Evolutionary conservation across 1,284 basidiomycete species (phyloP).

Genomic region (Ceratobasidium sp.): DNA sequence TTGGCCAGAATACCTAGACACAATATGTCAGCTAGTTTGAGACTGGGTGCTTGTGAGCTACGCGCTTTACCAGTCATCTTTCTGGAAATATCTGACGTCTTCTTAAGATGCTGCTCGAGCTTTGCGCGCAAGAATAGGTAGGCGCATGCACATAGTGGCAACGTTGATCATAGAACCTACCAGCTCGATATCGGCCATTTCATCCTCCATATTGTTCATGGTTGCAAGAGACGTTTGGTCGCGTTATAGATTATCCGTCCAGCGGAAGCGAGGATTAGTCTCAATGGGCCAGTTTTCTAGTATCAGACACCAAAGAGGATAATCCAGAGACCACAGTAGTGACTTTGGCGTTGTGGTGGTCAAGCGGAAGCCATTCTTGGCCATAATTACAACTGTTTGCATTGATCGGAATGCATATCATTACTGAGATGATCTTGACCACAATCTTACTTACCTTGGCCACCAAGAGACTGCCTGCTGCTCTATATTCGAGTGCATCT

Average conservation of each 20-base stretch:
- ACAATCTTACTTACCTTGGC: not conserved
- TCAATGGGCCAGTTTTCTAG: not conserved
- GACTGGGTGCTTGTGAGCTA: not conserved
- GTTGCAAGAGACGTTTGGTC: not conserved
- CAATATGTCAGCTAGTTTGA: not conserved
- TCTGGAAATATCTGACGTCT: conserved; percentile 80
- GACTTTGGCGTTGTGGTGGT: not conserved
- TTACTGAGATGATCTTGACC: conserved; percentile 11
- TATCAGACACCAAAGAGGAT: not conserved
- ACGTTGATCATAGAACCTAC: conserved; percentile 51
- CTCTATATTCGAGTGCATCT: no score
- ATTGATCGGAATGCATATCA: conserved; percentile 11
- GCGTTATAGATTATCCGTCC: not conserved
- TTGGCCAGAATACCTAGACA: conserved; percentile 73
- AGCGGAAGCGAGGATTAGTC: not conserved
- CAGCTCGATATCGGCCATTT: conserved; percentile 77
- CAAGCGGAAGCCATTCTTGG: not conserved
- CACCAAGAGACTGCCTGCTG: not conserved
- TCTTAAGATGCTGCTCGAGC: conserved; percentile 85
- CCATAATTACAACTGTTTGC: conserved; percentile 7
- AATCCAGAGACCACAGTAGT: not conserved
- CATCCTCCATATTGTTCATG: conserved; percentile 67
- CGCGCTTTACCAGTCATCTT: conserved; percentile 76
- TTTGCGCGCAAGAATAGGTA: conserved; percentile 47
- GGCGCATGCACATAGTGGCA: not conserved